Percentiles rank a stretch among this genome's conserved stretches.
Conservation (phyloP, 2,329 filamentous ascomycete genomes). For the Mycogone perniciosa region DNA sequence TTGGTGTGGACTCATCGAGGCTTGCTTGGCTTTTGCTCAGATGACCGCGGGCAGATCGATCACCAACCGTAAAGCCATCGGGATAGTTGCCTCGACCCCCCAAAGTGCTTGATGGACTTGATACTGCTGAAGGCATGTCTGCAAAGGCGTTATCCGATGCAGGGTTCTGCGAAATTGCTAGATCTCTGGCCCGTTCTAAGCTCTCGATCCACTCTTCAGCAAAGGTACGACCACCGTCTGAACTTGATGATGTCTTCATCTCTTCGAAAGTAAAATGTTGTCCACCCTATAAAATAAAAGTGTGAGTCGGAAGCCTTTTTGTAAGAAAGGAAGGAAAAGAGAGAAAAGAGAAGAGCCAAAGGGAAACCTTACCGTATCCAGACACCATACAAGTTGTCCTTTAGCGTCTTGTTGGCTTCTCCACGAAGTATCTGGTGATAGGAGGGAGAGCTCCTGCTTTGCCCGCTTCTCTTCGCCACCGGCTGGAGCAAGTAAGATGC, state of each 20-base stretch:
- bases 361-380: slow-evolving; percentile 73
- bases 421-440: slow-evolving; percentile 70
- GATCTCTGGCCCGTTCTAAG: slow-evolving; percentile 77
- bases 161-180: slow-evolving; percentile 70
- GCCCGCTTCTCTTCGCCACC: slow-evolving; percentile 94
- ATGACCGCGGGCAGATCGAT: slow-evolving; percentile 50
- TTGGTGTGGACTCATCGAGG: slow-evolving; percentile 45
- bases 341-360: not conserved
- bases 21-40: slow-evolving; percentile 54
- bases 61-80: slow-evolving; percentile 42
- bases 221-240: slow-evolving; percentile 58
- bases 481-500: slow-evolving; percentile 82
- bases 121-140: slow-evolving; percentile 64
- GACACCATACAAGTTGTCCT: slow-evolving; percentile 78
- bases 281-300: slow-evolving; percentile 57
- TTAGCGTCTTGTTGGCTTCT: slow-evolving; percentile 78
- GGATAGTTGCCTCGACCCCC: slow-evolving; percentile 51
- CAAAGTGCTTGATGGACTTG: slow-evolving; percentile 70
- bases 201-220: slow-evolving; percentile 91
- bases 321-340: not conserved
- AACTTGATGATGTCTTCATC: slow-evolving; percentile 58
- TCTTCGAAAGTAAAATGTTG: slow-evolving; percentile 94
- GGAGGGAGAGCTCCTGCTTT: slow-evolving; percentile 84
- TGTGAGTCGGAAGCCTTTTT: slow-evolving; percentile 20
- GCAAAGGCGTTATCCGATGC: slow-evolving; percentile 60